Conservation (phyloP, 768 basidiomycete genomes). For the Termitomyces bulborhizus region DNA sequence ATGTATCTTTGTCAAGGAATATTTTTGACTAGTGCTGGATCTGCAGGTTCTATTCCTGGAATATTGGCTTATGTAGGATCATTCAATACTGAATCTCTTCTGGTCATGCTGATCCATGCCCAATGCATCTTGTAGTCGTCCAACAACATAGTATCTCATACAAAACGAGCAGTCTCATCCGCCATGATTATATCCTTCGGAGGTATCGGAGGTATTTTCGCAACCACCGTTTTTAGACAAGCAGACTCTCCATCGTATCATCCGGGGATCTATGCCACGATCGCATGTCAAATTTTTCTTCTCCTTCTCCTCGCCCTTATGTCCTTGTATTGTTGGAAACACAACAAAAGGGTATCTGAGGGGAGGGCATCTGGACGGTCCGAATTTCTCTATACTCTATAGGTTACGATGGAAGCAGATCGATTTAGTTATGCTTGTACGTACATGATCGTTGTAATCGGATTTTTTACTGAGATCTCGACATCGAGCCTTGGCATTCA, state of each 20-base stretch:
- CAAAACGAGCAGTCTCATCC: constrained; percentile 43
- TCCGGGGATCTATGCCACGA: constrained; percentile 41
- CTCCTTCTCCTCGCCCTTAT: constrained; percentile 33
- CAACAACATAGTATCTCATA: constrained; percentile 44
- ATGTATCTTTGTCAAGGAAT: constrained; percentile 26
- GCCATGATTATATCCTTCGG: constrained; percentile 41
- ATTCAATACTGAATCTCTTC: not conserved
- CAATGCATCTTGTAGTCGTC: constrained; percentile 26
- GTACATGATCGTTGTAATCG: not conserved
- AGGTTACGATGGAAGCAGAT: not conserved
- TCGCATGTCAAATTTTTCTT: constrained; percentile 37
- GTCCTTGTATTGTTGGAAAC: constrained; percentile 28
- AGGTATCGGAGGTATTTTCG: constrained; percentile 42
- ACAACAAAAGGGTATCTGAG: constrained; percentile 26
- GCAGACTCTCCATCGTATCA: constrained; percentile 37
- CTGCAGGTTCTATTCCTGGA: constrained; percentile 38
- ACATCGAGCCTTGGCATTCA: not conserved
- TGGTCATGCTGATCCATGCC: not conserved
- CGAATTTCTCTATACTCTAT: constrained; percentile 39
- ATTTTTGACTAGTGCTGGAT: constrained; percentile 39
- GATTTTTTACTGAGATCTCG: not conserved
- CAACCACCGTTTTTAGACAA: constrained; percentile 42
- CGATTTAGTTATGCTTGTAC: not conserved
- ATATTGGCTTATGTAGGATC: constrained; percentile 43
- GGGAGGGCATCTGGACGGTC: constrained; percentile 21